These are phyloP conservation scores for Xylaria sp. DNA, from an alignment of 2,329 filamentous ascomycete genomes.

Conservation along the genomic window DNA sequence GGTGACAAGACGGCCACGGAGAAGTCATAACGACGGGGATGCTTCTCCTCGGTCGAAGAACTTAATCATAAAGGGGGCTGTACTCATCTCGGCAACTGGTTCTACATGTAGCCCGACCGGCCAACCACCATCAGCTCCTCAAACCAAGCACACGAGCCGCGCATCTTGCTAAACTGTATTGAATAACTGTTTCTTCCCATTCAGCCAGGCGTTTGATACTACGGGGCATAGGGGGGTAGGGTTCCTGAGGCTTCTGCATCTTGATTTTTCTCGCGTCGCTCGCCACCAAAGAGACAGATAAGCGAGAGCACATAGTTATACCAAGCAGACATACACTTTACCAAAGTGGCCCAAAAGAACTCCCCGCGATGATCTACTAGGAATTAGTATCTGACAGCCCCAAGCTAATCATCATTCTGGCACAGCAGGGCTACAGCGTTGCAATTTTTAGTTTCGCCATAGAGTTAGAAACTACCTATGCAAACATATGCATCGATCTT, in stretches of 20 bases:
- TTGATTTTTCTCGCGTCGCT: slow-evolving; percentile 33
- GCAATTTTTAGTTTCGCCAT: slow-evolving; percentile 24
- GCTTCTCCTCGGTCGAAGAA: slow-evolving; percentile 2
- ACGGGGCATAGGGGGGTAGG: slow-evolving; percentile 43
- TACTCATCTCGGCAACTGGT: slow-evolving; percentile 1
- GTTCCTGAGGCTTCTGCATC: slow-evolving; percentile 41
- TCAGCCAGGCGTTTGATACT: slow-evolving; percentile 49
- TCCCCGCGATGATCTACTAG: slow-evolving; percentile 21
- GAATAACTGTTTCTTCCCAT: slow-evolving; percentile 43
- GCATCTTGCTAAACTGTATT: slow-evolving; percentile 42
- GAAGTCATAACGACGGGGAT: slow-evolving; percentile 19
- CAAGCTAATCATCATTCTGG: not conserved
- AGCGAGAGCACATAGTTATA: slow-evolving; percentile 17
- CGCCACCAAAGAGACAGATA: slow-evolving; percentile 7
- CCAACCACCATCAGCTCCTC: not conserved
- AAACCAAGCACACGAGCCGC: slow-evolving; percentile 18
- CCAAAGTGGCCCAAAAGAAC: slow-evolving; percentile 16
- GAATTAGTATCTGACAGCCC: slow-evolving; percentile 2
- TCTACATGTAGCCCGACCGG: not conserved
- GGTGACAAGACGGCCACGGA: slow-evolving; percentile 44
- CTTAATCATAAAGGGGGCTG: not conserved
- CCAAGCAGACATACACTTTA: not conserved
- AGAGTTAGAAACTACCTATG: slow-evolving; percentile 26
- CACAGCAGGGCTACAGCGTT: slow-evolving; percentile 18
- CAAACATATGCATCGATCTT: slow-evolving; percentile 13